Evolutionary conservation across 495 filamentous ascomycete genomes (phyloP).

Genomic region (Neurospora sp.): DNA sequence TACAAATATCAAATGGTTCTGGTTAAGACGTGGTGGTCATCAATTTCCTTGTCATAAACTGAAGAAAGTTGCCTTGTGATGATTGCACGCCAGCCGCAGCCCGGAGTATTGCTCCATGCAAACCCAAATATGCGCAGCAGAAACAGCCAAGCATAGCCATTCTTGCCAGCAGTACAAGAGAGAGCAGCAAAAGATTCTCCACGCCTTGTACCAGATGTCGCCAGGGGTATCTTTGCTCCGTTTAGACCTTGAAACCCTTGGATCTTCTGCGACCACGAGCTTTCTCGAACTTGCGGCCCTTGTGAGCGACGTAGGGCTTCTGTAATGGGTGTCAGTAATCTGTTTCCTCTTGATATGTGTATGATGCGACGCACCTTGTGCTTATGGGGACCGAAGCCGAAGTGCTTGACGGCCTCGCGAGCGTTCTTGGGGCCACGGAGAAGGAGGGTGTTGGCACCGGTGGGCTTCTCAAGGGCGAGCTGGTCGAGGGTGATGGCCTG

Average conservation of each 20-base stretch:
- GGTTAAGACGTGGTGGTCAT: neutral
- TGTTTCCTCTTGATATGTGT: too few species aligned
- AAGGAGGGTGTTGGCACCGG: slow-evolving; percentile 87
- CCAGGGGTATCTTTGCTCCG: slow-evolving; percentile 13
- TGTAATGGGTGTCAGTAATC: slow-evolving; percentile 31
- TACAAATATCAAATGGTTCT: neutral
- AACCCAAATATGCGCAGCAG: neutral
- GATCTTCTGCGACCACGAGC: slow-evolving; percentile 96
- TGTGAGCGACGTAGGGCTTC: slow-evolving; percentile 95
- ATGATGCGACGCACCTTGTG: slow-evolving; percentile 63
- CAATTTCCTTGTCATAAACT: neutral
- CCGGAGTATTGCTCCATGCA: neutral
- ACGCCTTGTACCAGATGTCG: slow-evolving; percentile 7
- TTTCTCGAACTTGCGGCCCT: slow-evolving; percentile 98
- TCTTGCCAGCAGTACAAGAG: slow-evolving; percentile 1
- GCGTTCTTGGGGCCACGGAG: slow-evolving; percentile 95
- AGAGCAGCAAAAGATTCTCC: slow-evolving; percentile 6
- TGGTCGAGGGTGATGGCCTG: slow-evolving; percentile 92
- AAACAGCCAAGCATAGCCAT: neutral
- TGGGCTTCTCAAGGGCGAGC: slow-evolving; percentile 85
- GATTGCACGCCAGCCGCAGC: neutral
- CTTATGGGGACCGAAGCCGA: slow-evolving; percentile 93
- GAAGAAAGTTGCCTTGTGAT: neutral
- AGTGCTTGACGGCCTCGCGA: slow-evolving; percentile 96
- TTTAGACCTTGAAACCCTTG: slow-evolving; percentile 97